Percentiles rank a stretch among this genome's conserved stretches.
Evolutionary conservation across 1,284 basidiomycete genomes (phyloP).

Genomic region (Mycosarcoma maydis): DNA sequence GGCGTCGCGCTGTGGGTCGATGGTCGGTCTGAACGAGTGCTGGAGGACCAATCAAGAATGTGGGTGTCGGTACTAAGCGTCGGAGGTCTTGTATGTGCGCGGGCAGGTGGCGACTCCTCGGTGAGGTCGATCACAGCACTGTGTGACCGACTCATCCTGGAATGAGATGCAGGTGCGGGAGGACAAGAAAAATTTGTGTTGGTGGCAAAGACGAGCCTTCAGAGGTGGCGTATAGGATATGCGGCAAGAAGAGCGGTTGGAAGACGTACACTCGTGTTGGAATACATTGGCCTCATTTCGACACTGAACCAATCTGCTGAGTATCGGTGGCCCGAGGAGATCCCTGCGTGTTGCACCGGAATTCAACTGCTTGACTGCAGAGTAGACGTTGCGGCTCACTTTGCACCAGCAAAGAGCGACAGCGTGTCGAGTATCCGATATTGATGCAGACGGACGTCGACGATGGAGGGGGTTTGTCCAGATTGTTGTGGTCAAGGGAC

Average conservation of each 20-base stretch:
- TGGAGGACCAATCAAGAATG: conserved; percentile 23
- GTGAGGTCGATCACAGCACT: conserved; percentile 54
- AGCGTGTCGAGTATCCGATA: too few species aligned
- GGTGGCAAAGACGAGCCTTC: not conserved
- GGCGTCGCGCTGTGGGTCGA: not conserved
- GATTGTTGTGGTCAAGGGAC: too few species aligned
- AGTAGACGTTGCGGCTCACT: too few species aligned
- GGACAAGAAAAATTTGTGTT: not conserved
- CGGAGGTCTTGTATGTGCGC: conserved; percentile 4
- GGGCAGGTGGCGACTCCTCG: conserved; percentile 48
- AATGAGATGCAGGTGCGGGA: not conserved
- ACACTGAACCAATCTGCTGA: not conserved
- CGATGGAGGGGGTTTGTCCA: too few species aligned
- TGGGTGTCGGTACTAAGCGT: conserved; percentile 11
- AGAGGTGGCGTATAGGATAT: not conserved
- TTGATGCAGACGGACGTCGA: too few species aligned
- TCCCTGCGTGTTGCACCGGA: too few species aligned
- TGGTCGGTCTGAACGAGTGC: not conserved
- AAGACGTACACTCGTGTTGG: conserved; percentile 1
- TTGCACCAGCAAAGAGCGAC: too few species aligned
- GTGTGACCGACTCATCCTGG: conserved; percentile 13
- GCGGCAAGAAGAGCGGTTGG: not conserved
- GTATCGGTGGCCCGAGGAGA: too few species aligned
- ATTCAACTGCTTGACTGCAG: too few species aligned
- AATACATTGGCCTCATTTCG: conserved; percentile 16